Conservation (phyloP, 2,329 filamentous ascomycete species). For the Xylariaceae sp. region DNA sequence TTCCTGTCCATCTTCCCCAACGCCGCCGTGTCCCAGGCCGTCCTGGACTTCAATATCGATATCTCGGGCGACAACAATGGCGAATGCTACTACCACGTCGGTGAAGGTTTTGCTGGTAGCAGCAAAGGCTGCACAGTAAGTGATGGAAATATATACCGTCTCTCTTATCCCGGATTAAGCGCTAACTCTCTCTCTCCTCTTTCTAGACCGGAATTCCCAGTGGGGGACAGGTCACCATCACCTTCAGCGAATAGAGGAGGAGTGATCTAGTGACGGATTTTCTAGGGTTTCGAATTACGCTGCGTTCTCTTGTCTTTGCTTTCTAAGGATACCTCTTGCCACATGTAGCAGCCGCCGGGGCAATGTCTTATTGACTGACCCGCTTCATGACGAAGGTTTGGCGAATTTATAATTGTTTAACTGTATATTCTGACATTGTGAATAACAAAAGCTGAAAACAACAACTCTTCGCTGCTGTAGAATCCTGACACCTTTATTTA, state of each 20-base stretch:
- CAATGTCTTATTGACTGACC: constrained; percentile 19
- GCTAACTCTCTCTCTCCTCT: constrained; percentile 7
- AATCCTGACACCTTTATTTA: neutral
- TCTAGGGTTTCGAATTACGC: constrained; percentile 20
- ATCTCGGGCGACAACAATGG: constrained; percentile 59
- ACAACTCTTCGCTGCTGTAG: neutral
- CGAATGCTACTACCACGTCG: constrained; percentile 61
- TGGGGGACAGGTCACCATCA: constrained; percentile 40
- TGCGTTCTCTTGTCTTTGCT: constrained; percentile 27
- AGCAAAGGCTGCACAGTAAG: constrained; percentile 75
- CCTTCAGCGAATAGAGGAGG: constrained; percentile 35
- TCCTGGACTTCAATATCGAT: constrained; percentile 73
- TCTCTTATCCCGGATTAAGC: constrained; percentile 43
- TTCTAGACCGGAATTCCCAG: constrained; percentile 38
- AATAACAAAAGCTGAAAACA: constrained; percentile 1
- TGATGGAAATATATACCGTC: constrained; percentile 25
- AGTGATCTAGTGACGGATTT: constrained; percentile 8
- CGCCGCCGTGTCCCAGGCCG: constrained; percentile 62
- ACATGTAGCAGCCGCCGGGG: constrained; percentile 24
- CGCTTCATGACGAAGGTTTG: constrained; percentile 24
- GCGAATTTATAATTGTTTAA: constrained; percentile 32
- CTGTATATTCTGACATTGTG: constrained; percentile 25
- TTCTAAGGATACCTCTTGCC: constrained; percentile 32
- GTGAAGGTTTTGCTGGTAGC: constrained; percentile 52
- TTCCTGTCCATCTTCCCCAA: constrained; percentile 86